Evolutionary conservation across 2,329 filamentous ascomycete genomes (phyloP), one percentile per base, ranked within the genome.

Genomic region (Eutypella sp.): DNA sequence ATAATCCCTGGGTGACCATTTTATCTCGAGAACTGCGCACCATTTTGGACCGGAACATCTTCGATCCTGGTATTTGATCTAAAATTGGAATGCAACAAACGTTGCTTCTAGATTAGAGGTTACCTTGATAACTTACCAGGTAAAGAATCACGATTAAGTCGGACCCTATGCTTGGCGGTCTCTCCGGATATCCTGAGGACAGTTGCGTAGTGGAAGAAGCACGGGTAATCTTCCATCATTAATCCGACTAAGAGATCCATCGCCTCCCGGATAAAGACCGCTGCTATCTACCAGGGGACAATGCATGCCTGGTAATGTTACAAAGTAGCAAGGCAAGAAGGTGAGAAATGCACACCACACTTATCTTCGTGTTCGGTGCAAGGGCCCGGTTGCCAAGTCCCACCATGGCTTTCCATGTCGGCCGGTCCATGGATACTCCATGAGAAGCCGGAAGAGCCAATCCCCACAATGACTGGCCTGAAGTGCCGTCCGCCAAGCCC

Each of bases 401-500:
- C 29, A 33, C 29, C n/a, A n/a, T n/a, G n/a, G n/a, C n/a, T n/a
- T n/a, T n/a, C n/a, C n/a, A 33, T 33, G 13, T n/a, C 29, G 29
- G 29, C 13, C 29, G 29, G 5, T 33, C 4, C 29, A 33, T 15
- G 11, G 13, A 33, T 11, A 11, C 29, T 5, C 29, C 5, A 33
- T 4, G 13, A 33, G 13, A 33, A 15, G 29, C 29, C 29, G 29
- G 29, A 7, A 33, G 11, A 33, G 13, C 16, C 5, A 33, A 15
- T 19, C 19, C 36, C 19, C 19, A 38, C 36, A 10, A 38, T 22
- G 19, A 38, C n/a, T 10, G 19, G 15, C 10, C 22, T 13, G 4
- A 38, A 20, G n/a, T 38, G 36, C 36, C 36, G 36, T 18, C 36
- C 36, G 36, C 36, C 36, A 38, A 38, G 36, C 36, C 36, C 36